phyloP scores from a whole-genome alignment of 768 basidiomycete species.

The Mycena indigotica region DNA sequence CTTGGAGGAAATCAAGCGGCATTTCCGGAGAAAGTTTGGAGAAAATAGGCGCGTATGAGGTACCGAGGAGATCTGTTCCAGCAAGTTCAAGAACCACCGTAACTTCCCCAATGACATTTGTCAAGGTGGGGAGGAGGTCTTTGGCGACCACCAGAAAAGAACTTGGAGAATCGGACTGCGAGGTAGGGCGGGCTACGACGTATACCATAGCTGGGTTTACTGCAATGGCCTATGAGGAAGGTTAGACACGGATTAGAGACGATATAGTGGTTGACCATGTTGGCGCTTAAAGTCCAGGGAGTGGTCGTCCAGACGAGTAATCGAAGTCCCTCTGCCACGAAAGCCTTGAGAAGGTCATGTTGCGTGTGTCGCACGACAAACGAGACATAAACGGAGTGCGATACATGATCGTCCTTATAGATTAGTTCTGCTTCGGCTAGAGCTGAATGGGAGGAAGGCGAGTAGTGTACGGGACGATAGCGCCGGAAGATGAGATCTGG shows the following conservation, averaged over 20 bases:
- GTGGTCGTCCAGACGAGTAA: constrained; percentile 96
- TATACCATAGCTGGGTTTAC: constrained; percentile 77
- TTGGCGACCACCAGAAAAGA: constrained; percentile 50
- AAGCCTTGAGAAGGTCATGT: constrained; percentile 34
- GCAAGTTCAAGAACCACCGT: constrained; percentile 35
- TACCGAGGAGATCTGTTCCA: constrained; percentile 61
- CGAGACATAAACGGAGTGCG: constrained; percentile 83
- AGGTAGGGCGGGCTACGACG: constrained; percentile 42
- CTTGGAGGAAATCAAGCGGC: constrained; percentile 35
- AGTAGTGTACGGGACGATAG: constrained; percentile 91
- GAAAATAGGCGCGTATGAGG: constrained; percentile 67
- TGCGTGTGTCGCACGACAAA: constrained; percentile 53
- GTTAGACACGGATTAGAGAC: constrained; percentile 7
- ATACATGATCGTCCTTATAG: constrained; percentile 87
- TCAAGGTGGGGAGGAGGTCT: constrained; percentile 48
- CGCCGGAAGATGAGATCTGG: constrained; percentile 86
- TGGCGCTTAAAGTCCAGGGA: constrained; percentile 94
- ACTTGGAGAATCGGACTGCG: constrained; percentile 12
- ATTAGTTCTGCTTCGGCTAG: constrained; percentile 93
- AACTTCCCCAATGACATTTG: constrained; percentile 37
- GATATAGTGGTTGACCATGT: constrained; percentile 66
- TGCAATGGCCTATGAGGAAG: constrained; percentile 73
- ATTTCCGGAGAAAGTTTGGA: constrained; percentile 30
- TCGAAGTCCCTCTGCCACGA: constrained; percentile 29
- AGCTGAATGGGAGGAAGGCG: constrained; percentile 91